phyloP scores from a whole-genome alignment of 495 filamentous ascomycete genomes.

The Xanthoparmelia taractica region DNA sequence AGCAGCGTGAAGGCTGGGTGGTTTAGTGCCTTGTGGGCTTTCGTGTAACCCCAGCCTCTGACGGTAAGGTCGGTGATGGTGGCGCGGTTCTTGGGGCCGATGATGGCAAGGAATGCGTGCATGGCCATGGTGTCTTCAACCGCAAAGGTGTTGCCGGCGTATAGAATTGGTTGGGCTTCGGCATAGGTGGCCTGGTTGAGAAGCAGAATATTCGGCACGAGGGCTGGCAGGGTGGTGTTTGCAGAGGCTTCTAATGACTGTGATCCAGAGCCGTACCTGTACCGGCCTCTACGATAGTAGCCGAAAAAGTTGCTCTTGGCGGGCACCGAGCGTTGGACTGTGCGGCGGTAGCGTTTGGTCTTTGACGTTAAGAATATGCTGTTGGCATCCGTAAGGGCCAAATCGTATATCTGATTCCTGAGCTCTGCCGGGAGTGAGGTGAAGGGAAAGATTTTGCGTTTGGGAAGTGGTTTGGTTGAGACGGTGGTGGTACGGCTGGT shows the following conservation, averaged over 20 bases:
- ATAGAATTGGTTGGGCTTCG: slow-evolving; percentile 20
- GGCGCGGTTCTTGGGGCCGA: slow-evolving; percentile 13
- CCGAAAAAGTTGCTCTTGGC: neutral
- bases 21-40: slow-evolving; percentile 17
- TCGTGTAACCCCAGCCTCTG: slow-evolving; percentile 15
- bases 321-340: neutral
- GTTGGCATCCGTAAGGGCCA: neutral
- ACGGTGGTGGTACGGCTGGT: neutral
- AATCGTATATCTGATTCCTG: slow-evolving; percentile 17
- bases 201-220: neutral
- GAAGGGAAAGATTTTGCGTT: slow-evolving; percentile 22
- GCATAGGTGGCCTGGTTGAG: slow-evolving; percentile 4
- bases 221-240: neutral
- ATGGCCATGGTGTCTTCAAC: slow-evolving; percentile 19
- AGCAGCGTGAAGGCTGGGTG: slow-evolving; percentile 17
- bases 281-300: neutral
- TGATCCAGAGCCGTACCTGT: neutral
- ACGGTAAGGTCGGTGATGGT: slow-evolving; percentile 10
- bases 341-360: neutral
- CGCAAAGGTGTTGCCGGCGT: slow-evolving; percentile 15
- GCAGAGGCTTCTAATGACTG: neutral
- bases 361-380: neutral
- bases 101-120: slow-evolving; percentile 16
- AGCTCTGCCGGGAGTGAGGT: slow-evolving; percentile 15
- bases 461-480: slow-evolving; percentile 10